Evolutionary conservation across 2,329 filamentous ascomycete species (phyloP).

Genomic region (Sporothrix schenckii): DNA sequence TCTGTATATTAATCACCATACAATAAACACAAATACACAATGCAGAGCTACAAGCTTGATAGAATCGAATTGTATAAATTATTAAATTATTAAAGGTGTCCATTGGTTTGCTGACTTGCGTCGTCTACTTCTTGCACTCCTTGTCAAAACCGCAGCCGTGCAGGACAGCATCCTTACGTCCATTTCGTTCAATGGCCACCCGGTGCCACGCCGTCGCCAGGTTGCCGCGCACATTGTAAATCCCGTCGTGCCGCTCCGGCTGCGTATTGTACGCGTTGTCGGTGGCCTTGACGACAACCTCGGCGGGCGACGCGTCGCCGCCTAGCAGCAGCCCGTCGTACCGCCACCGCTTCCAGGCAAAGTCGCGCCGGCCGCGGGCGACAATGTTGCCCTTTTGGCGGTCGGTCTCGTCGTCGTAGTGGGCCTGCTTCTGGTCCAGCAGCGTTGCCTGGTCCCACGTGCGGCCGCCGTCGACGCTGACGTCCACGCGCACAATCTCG

Average conservation of each 20-base stretch:
- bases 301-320: constrained; percentile 43
- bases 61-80: neutral
- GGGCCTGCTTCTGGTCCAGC: constrained; percentile 49
- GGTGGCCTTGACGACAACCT: constrained; percentile 66
- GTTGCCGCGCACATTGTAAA: constrained; percentile 67
- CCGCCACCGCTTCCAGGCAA: constrained; percentile 69
- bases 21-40: constrained; percentile 3
- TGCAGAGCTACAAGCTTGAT: neutral
- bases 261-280: constrained; percentile 69
- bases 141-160: constrained; percentile 34
- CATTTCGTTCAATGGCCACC: constrained; percentile 44
- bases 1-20: constrained; percentile 19
- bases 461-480: constrained; percentile 64
- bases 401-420: constrained; percentile 1
- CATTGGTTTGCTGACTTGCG: neutral
- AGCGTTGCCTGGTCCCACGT: constrained; percentile 67
- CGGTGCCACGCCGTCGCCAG: constrained; percentile 70
- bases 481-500: constrained; percentile 67
- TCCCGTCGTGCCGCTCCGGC: constrained; percentile 61
- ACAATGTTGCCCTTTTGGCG: constrained; percentile 29
- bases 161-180: constrained; percentile 31
- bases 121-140: neutral
- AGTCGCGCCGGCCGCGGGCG: constrained; percentile 46
- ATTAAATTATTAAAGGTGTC: too few relatives aligned
- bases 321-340: constrained; percentile 51